These are phyloP conservation scores for Sanghuangporus weigelae DNA, from an alignment of 1,284 basidiomycete genomes.

Conservation along the genomic window DNA sequence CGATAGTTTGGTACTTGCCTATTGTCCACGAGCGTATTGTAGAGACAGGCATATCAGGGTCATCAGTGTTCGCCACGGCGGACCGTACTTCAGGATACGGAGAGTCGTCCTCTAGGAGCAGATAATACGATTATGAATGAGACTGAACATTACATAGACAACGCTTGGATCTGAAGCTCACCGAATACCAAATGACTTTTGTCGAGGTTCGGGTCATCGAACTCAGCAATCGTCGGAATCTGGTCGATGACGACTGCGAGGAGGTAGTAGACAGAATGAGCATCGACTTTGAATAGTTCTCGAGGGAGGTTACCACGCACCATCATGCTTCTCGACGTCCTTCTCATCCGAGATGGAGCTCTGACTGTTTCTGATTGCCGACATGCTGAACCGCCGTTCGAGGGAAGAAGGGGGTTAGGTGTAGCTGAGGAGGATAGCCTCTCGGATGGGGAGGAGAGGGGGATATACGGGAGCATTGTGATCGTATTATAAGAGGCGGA, in stretches of 20 bases:
- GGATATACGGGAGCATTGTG: not conserved
- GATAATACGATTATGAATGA: not conserved
- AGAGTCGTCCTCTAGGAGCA: conserved; percentile 17
- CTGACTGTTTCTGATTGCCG: conserved; percentile 10
- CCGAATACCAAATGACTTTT: conserved; percentile 13
- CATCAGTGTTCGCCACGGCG: conserved; percentile 27
- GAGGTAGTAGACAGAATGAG: not conserved
- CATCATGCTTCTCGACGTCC: conserved; percentile 14
- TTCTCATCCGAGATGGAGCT: conserved; percentile 15
- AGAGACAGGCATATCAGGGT: conserved; percentile 25
- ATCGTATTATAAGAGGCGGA: not conserved
- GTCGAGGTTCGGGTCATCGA: conserved; percentile 21
- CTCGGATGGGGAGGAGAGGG: not conserved
- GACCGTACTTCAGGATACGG: conserved; percentile 35
- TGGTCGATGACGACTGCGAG: not conserved
- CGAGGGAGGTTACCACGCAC: not conserved
- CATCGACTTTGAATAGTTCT: not conserved
- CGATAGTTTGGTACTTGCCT: conserved; percentile 33
- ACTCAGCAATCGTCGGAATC: conserved; percentile 11
- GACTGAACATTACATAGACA: not conserved
- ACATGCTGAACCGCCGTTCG: not conserved
- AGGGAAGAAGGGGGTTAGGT: not conserved
- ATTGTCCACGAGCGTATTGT: conserved; percentile 36
- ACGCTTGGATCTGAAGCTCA: not conserved
- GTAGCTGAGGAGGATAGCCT: not conserved